These are phyloP conservation scores for Entamoeba histolytica DNA, from an alignment of 208 protist genomes.

Conservation along the genomic window DNA sequence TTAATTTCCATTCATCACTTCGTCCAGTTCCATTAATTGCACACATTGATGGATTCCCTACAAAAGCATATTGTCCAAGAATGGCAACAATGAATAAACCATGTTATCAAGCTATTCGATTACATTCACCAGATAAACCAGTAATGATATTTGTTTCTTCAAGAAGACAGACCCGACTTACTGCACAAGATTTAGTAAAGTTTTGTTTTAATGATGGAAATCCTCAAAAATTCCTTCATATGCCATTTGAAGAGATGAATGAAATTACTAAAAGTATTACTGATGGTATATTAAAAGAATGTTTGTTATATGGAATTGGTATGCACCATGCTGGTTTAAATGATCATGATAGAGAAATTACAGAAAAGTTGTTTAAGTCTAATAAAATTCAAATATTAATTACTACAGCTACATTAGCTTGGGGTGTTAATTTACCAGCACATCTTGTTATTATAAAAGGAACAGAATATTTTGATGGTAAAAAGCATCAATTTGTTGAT, in stretches of 20 bases:
- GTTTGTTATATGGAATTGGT: slow-evolving; percentile 87
- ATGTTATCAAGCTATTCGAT: slow-evolving; percentile 71
- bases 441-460: slow-evolving; percentile 99
- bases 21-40: slow-evolving; percentile 83
- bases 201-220: slow-evolving; percentile 64
- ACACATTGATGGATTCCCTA: slow-evolving; percentile 67
- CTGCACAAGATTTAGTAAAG: slow-evolving; percentile 83
- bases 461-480: slow-evolving; percentile 95
- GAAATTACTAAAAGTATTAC: slow-evolving; percentile 42
- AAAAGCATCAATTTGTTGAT: slow-evolving; percentile 79
- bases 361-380: slow-evolving; percentile 29
- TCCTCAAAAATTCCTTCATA: slow-evolving; percentile 32
- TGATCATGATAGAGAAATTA: slow-evolving; percentile 33
- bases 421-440: slow-evolving; percentile 98
- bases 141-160: slow-evolving; percentile 94
- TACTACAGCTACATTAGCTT: slow-evolving; percentile 88
- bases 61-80: slow-evolving; percentile 84
- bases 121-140: slow-evolving; percentile 63
- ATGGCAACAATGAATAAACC: slow-evolving; percentile 99
- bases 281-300: slow-evolving; percentile 61
- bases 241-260: slow-evolving; percentile 60
- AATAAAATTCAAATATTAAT: slow-evolving; percentile 73
- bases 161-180: slow-evolving; percentile 84
- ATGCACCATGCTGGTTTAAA: slow-evolving; percentile 87
- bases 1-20: slow-evolving; percentile 90